These are phyloP conservation scores for Beta macrorhiza DNA, from an alignment of 179 eudicot species.

Conservation along the genomic window DNA sequence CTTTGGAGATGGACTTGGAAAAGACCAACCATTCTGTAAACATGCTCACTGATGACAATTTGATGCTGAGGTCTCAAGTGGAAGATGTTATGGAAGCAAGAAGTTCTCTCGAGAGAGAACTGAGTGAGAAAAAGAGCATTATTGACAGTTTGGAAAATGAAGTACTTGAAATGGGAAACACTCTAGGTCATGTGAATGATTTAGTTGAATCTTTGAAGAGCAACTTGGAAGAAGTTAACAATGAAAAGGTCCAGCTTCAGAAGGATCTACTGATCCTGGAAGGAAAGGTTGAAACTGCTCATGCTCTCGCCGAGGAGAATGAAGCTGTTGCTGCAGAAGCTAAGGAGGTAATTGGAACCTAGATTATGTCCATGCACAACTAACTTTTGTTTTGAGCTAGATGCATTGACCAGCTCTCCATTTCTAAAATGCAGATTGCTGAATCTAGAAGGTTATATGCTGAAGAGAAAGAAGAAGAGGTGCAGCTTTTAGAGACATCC, in stretches of 20 bases:
- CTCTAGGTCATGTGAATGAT: conserved; percentile 46
- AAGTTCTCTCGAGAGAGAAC: conserved; percentile 49
- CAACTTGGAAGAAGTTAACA: conserved; percentile 44
- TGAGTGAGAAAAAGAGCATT: conserved; percentile 44
- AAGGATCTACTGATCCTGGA: conserved; percentile 46
- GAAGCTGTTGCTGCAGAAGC: conserved; percentile 80
- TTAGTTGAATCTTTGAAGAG: conserved; percentile 55
- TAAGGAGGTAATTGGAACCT: conserved; percentile 51
- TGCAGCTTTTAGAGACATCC: conserved; percentile 81
- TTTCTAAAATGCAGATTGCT: conserved; percentile 49
- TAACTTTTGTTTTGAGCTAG: conserved; percentile 2
- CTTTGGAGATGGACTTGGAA: conserved; percentile 52
- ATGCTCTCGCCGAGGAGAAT: conserved; percentile 76
- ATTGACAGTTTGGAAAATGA: conserved; percentile 62
- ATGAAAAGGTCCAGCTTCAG: conserved; percentile 55
- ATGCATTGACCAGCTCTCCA: background rate
- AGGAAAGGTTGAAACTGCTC: conserved; percentile 70
- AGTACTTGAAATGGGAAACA: conserved; percentile 52
- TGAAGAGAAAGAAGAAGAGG: conserved; percentile 92
- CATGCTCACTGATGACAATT: conserved; percentile 48
- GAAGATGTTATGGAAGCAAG: conserved; percentile 46
- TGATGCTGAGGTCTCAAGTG: conserved; percentile 40
- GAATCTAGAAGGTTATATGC: conserved; percentile 62
- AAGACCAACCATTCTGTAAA: conserved; percentile 39
- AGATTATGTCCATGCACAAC: background rate